A percentile compares a stretch with the other conserved stretches of the same genome.
Conservation (phyloP, 192 early-diverging fungal genomes). For the Coemansia aciculifera region DNA sequence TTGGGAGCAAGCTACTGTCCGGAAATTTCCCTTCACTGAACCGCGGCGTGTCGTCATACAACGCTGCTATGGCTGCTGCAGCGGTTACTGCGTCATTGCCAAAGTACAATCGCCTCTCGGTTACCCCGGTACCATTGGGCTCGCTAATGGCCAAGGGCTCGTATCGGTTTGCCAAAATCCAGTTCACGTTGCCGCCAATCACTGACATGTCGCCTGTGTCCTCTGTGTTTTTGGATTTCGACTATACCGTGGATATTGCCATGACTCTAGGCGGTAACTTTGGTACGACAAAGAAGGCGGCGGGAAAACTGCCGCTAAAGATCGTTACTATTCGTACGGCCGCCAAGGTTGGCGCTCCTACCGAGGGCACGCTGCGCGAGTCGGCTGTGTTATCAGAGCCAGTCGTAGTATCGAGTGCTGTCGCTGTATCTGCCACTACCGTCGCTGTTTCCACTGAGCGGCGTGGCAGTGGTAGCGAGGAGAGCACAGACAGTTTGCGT, state of each 20-base stretch:
- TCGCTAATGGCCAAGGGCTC: constrained; percentile 45
- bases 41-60: constrained; percentile 20
- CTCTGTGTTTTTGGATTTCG: constrained; percentile 52
- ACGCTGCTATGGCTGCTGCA: constrained; percentile 1
- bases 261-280: constrained; percentile 52
- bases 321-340: constrained; percentile 43
- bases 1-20: constrained; percentile 12
- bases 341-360: constrained; percentile 15
- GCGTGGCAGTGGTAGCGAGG: constrained; percentile 11
- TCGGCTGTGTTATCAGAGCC: neutral
- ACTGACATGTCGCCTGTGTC: constrained; percentile 52
- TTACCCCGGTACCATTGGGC: constrained; percentile 42
- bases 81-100: constrained; percentile 1
- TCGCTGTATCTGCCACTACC: neutral
- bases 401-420: constrained; percentile 4
- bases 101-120: constrained; percentile 20
- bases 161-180: constrained; percentile 53
- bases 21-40: constrained; percentile 28
- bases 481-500: constrained; percentile 30
- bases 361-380: constrained; percentile 1
- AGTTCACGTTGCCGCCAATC: constrained; percentile 43
- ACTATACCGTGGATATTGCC: constrained; percentile 47
- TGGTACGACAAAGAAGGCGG: constrained; percentile 35
- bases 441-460: neutral
- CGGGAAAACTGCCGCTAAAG: constrained; percentile 43